phyloP scores from a whole-genome alignment of 2,329 filamentous ascomycete species.

The Colletotrichum sp. region DNA sequence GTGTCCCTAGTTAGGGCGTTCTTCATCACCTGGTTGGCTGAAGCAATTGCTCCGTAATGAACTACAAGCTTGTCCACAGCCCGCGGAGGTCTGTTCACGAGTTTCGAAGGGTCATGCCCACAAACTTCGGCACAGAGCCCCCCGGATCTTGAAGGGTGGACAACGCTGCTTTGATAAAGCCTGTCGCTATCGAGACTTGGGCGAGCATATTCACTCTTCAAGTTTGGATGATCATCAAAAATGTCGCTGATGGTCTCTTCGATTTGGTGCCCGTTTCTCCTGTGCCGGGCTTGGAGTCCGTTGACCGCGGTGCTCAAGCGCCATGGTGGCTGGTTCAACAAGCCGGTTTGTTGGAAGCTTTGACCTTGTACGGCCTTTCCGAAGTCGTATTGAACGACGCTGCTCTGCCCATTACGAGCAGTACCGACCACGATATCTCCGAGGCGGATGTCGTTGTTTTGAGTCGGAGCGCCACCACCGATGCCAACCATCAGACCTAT shows the following conservation, averaged over 20 bases:
- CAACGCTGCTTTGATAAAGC: neutral
- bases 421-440: conserved; percentile 20
- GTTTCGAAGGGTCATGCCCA: neutral
- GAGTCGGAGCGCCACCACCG: conserved; percentile 38
- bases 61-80: neutral
- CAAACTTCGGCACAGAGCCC: neutral
- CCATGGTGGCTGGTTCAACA: conserved; percentile 23
- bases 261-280: conserved; percentile 21
- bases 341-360: conserved; percentile 12
- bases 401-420: neutral
- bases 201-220: conserved; percentile 13
- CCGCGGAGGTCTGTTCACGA: neutral
- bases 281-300: conserved; percentile 3
- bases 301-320: conserved; percentile 16
- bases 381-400: conserved; percentile 31
- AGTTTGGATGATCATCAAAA: conserved; percentile 6
- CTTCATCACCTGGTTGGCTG: conserved; percentile 23
- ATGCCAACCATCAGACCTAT: conserved; percentile 38
- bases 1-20: conserved; percentile 15
- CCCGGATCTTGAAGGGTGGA: neutral
- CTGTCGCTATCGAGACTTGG: conserved; percentile 6
- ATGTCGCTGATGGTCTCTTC: neutral
- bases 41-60: conserved; percentile 20
- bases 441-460: conserved; percentile 35
- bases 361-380: conserved; percentile 25